Conservation (phyloP, 257 asterid species). For the Solanum piurae region DNA sequence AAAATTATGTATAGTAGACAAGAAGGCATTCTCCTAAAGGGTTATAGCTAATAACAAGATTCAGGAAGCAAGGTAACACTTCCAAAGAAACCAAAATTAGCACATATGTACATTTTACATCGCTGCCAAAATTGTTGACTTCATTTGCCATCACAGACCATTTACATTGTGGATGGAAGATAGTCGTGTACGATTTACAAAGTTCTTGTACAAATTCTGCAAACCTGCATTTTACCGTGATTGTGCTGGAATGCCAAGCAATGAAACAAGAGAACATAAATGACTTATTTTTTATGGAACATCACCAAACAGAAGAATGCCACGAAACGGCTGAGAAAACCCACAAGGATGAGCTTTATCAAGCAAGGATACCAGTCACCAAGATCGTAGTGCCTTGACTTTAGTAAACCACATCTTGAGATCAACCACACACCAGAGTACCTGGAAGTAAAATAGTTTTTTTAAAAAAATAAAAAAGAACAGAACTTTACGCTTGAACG, state of each 20-base stretch:
- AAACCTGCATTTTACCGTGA: neutral
- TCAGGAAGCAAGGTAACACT: neutral
- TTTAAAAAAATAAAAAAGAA: neutral
- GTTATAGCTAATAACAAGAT: neutral
- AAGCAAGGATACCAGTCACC: conserved; percentile 49
- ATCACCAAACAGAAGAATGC: conserved; percentile 73
- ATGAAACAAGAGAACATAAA: neutral
- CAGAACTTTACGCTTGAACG: neutral
- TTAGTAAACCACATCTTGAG: conserved; percentile 74
- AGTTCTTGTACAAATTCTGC: neutral
- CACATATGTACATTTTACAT: neutral
- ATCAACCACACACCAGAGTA: conserved; percentile 92
- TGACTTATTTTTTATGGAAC: conserved; percentile 69
- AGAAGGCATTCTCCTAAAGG: neutral
- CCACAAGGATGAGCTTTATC: conserved; percentile 48
- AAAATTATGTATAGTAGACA: neutral
- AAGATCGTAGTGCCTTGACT: conserved; percentile 39
- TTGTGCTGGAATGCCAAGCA: neutral
- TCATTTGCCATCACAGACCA: neutral
- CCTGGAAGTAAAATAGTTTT: conserved; percentile 30
- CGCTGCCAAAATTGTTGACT: neutral
- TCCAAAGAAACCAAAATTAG: neutral
- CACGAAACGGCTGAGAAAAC: conserved; percentile 45
- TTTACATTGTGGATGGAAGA: neutral
- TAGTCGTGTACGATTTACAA: neutral